Percentiles rank a stretch among this genome's conserved stretches.
Evolutionary conservation across 352 stramenopile species (phyloP).

Genomic region (Pythium aquatile): DNA sequence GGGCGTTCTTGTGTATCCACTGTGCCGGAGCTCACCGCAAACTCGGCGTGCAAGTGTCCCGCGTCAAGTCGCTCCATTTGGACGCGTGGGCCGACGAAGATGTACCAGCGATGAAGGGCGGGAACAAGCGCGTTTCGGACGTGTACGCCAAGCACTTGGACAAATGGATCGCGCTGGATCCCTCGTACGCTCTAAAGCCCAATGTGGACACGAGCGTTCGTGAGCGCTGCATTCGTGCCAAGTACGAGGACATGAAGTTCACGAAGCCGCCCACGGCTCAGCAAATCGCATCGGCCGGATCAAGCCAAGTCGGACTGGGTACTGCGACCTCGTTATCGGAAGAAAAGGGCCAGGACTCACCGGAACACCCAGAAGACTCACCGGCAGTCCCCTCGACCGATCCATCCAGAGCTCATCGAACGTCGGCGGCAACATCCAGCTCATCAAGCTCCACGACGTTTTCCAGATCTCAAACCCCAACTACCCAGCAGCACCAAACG

Average conservation of each 20-base stretch:
- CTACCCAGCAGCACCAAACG: background rate
- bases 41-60: slow-evolving; percentile 94
- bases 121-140: slow-evolving; percentile 67
- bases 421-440: slow-evolving; percentile 7
- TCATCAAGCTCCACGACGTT: background rate
- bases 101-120: slow-evolving; percentile 62
- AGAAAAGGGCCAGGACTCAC: slow-evolving; percentile 55
- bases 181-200: slow-evolving; percentile 36
- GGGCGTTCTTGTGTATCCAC: slow-evolving; percentile 94
- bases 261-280: slow-evolving; percentile 38
- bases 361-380: slow-evolving; percentile 45
- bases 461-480: background rate
- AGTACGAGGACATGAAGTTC: slow-evolving; percentile 73
- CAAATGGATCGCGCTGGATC: slow-evolving; percentile 51
- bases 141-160: slow-evolving; percentile 56
- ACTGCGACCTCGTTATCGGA: slow-evolving; percentile 10
- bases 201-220: slow-evolving; percentile 39
- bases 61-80: slow-evolving; percentile 79
- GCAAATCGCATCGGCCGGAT: slow-evolving; percentile 11
- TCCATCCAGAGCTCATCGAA: slow-evolving; percentile 9
- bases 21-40: slow-evolving; percentile 94
- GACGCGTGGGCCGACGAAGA: slow-evolving; percentile 79
- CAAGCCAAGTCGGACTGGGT: background rate
- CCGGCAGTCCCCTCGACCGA: slow-evolving; percentile 12
- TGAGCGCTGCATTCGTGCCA: slow-evolving; percentile 60